These are phyloP conservation scores for Diaporthe capsici DNA, from an alignment of 2,329 filamentous ascomycete genomes.

Conservation along the genomic window DNA sequence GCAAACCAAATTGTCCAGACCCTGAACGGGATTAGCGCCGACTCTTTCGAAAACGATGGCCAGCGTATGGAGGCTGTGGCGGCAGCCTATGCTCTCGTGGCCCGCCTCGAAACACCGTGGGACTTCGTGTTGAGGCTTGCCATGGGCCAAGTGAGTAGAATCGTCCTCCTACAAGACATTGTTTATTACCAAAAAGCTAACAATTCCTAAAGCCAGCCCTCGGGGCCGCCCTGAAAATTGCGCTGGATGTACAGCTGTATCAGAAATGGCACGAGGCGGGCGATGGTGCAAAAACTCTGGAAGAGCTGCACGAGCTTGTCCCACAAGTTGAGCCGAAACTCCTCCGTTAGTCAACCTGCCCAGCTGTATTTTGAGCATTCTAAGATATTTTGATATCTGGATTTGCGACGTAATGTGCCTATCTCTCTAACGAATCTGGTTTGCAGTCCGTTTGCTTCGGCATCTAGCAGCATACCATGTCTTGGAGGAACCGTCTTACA, in stretches of 20 bases:
- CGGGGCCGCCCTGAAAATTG: conserved; percentile 43
- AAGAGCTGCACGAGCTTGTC: conserved; percentile 37
- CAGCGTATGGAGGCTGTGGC: conserved; percentile 23
- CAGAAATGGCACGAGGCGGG: conserved; percentile 45
- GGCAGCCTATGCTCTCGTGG: conserved; percentile 29
- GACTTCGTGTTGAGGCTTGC: conserved; percentile 27
- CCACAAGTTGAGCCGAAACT: conserved; percentile 39
- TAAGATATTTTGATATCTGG: background rate
- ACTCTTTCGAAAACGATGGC: conserved; percentile 15
- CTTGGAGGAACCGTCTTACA: conserved; percentile 42
- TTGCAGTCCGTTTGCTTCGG: conserved; percentile 44
- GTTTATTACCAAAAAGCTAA: background rate
- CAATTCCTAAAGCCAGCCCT: conserved; percentile 41
- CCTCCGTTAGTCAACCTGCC: conserved; percentile 37
- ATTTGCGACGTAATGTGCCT: background rate
- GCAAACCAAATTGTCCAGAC: conserved; percentile 28
- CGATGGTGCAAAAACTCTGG: conserved; percentile 35
- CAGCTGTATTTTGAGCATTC: background rate
- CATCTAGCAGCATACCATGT: conserved; percentile 44
- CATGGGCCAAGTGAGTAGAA: conserved; percentile 14
- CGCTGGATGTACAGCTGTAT: conserved; percentile 43
- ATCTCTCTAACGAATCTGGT: conserved; percentile 4
- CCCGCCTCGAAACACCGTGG: conserved; percentile 23
- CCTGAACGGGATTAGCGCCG: conserved; percentile 23
- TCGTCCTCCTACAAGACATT: background rate